Conservation (phyloP, 2,329 filamentous ascomycete genomes). For the Beauveria varroae region DNA sequence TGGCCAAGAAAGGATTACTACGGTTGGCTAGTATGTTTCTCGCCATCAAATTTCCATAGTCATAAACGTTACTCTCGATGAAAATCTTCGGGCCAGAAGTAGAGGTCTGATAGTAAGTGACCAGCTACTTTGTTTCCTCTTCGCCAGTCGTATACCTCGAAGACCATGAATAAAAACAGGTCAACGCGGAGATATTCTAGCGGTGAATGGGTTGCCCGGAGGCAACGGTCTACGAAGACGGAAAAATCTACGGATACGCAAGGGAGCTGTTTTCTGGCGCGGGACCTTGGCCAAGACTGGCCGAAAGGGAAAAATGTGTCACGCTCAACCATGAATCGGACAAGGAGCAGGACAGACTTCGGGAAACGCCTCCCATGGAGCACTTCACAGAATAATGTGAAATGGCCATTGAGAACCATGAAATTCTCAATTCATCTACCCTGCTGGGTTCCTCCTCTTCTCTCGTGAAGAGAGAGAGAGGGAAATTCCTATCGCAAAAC, state of each 20-base stretch:
- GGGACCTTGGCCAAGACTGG: slow-evolving; percentile 7
- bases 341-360: slow-evolving; percentile 40
- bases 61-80: slow-evolving; percentile 53
- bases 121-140: slow-evolving; percentile 55
- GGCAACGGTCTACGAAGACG: background rate
- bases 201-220: slow-evolving; percentile 33
- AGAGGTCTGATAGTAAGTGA: slow-evolving; percentile 40
- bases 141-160: slow-evolving; percentile 92
- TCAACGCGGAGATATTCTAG: slow-evolving; percentile 86
- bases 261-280: background rate
- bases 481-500: slow-evolving; percentile 13
- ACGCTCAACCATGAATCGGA: slow-evolving; percentile 8
- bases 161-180: slow-evolving; percentile 59
- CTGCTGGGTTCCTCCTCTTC: slow-evolving; percentile 16
- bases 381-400: slow-evolving; percentile 61
- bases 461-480: background rate
- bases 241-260: background rate
- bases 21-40: slow-evolving; percentile 50
- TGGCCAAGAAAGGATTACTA: background rate
- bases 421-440: slow-evolving; percentile 36
- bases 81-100: slow-evolving; percentile 77
- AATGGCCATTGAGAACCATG: slow-evolving; percentile 62
- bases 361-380: slow-evolving; percentile 70
- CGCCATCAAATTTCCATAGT: slow-evolving; percentile 77
- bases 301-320: slow-evolving; percentile 10